phyloP scores from a whole-genome alignment of 805 yeast species.

The Osmozyma mogii region DNA sequence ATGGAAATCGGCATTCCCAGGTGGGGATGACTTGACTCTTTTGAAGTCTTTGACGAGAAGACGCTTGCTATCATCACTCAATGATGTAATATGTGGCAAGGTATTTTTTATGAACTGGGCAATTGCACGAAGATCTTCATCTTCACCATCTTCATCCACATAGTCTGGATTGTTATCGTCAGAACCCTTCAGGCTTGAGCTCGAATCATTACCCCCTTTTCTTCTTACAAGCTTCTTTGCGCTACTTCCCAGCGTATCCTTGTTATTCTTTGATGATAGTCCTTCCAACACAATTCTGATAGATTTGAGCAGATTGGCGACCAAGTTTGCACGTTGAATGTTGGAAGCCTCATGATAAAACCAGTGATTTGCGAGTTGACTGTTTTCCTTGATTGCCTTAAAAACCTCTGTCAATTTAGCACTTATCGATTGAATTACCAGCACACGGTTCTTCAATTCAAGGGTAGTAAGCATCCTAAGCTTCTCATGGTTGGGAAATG shows the following conservation, averaged over 20 bases:
- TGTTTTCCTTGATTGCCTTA: slow-evolving; percentile 22
- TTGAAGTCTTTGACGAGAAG: slow-evolving; percentile 43
- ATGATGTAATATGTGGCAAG: slow-evolving; percentile 25
- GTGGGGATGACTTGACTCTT: slow-evolving; percentile 42
- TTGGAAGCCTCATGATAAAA: slow-evolving; percentile 44
- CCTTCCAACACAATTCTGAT: slow-evolving; percentile 43
- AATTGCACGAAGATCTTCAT: slow-evolving; percentile 32
- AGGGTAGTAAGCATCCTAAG: slow-evolving; percentile 27
- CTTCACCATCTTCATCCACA: slow-evolving; percentile 39
- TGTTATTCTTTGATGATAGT: slow-evolving; percentile 25
- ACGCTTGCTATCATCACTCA: slow-evolving; percentile 32
- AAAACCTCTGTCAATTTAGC: slow-evolving; percentile 32
- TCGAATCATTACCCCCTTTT: slow-evolving; percentile 1
- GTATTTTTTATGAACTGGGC: slow-evolving; percentile 28
- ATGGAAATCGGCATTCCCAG: slow-evolving; percentile 54
- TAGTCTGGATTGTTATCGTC: slow-evolving; percentile 14
- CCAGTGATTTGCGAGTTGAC: slow-evolving; percentile 33
- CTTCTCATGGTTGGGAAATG: slow-evolving; percentile 39
- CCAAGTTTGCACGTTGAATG: slow-evolving; percentile 45
- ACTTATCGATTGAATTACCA: slow-evolving; percentile 23
- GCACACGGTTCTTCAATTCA: slow-evolving; percentile 26
- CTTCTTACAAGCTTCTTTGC: slow-evolving; percentile 7
- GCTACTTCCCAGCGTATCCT: slow-evolving; percentile 2
- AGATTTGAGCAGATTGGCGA: slow-evolving; percentile 48
- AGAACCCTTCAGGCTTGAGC: slow-evolving; percentile 2